Evolutionary conservation across 805 yeast species (phyloP).

Genomic region (Teunomyces pallodes): DNA sequence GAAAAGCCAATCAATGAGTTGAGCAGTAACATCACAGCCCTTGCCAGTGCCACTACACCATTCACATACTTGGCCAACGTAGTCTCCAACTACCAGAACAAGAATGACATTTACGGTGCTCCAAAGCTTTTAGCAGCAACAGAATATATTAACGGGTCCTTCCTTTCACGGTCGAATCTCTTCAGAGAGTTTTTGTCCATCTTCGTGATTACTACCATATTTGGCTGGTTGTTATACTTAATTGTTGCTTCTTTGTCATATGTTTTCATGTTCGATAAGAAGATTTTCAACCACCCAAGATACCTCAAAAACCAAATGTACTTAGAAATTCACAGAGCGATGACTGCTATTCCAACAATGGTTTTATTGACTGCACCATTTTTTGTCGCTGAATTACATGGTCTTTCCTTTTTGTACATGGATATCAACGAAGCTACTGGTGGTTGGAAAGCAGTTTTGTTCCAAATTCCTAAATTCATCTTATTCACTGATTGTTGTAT

Average conservation of each 20-base stretch:
- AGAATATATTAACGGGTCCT: conserved; percentile 59
- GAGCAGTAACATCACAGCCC: conserved; percentile 3
- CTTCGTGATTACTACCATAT: conserved; percentile 66
- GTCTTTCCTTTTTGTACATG: conserved; percentile 77
- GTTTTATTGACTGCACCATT: conserved; percentile 85
- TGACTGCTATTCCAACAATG: conserved; percentile 85
- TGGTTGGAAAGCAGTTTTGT: conserved; percentile 60
- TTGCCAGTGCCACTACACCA: conserved; percentile 11
- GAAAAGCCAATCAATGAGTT: not conserved
- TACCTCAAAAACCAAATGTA: conserved; percentile 90
- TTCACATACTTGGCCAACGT: conserved; percentile 12
- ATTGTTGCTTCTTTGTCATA: conserved; percentile 76
- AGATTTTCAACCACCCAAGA: conserved; percentile 92
- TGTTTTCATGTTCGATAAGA: conserved; percentile 76
- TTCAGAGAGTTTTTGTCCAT: conserved; percentile 70
- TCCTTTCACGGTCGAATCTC: conserved; percentile 68
- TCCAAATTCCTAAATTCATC: conserved; percentile 75
- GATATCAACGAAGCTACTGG: conserved; percentile 60
- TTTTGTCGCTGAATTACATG: conserved; percentile 80
- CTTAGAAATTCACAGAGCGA: conserved; percentile 76
- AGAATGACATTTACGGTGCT: conserved; percentile 55
- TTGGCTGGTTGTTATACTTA: conserved; percentile 85
- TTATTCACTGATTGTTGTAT: conserved; percentile 94
- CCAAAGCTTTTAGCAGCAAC: conserved; percentile 59
- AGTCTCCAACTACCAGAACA: conserved; percentile 24